A percentile compares a stretch with the other conserved stretches of the same genome.
phyloP scores from a whole-genome alignment of 345 rosid genomes.

The Passiflora organensis region DNA sequence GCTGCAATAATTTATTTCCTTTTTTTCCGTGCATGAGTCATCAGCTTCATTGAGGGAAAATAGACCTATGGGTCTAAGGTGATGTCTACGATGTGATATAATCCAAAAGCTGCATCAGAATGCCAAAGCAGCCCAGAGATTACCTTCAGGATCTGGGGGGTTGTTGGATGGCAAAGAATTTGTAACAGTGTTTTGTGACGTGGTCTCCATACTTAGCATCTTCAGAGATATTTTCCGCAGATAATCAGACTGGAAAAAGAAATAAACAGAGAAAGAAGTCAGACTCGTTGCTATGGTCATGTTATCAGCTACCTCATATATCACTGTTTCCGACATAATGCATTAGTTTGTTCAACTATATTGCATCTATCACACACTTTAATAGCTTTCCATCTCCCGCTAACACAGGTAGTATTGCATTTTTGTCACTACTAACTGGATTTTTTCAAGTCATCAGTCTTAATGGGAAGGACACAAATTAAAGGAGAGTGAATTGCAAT shows the following conservation, averaged over 20 bases:
- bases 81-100: neutral
- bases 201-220: conserved; percentile 75
- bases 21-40: neutral
- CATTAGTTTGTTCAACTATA: no score
- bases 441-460: no score
- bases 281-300: neutral
- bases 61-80: neutral
- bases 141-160: conserved; percentile 53
- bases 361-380: no score
- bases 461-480: no score
- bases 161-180: conserved; percentile 43
- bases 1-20: neutral
- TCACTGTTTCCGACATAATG: no score
- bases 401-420: no score
- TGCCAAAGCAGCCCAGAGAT: neutral
- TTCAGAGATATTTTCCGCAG: conserved; percentile 76
- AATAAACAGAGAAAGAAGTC: conserved; percentile 2
- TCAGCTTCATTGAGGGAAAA: neutral
- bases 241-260: conserved; percentile 59
- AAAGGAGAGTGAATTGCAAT: no score
- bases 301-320: no score
- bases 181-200: conserved; percentile 42
- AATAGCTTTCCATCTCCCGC: no score
- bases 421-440: no score
- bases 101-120: neutral